Conservation (phyloP, 1,139 yeast species). For the Magnusiomyces suaveolens region DNA sequence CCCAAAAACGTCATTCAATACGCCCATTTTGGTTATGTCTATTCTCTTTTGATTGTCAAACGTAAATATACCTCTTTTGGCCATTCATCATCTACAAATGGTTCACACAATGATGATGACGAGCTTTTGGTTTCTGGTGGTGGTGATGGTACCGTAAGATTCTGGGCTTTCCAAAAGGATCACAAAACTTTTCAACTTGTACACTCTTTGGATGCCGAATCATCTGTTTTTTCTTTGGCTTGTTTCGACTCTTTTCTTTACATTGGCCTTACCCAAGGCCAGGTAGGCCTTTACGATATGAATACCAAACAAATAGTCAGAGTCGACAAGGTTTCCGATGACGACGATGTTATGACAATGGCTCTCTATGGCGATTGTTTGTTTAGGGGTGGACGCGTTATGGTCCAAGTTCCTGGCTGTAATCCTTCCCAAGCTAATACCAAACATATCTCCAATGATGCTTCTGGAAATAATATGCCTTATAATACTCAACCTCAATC, state of each 20-base stretch:
- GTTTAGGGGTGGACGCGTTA: conserved; percentile 37
- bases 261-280: conserved; percentile 68
- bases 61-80: conserved; percentile 10
- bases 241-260: conserved; percentile 57
- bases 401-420: background rate
- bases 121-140: conserved; percentile 59
- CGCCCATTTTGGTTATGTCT: conserved; percentile 88
- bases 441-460: background rate
- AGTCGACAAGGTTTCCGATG: conserved; percentile 32
- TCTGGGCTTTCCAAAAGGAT: conserved; percentile 47
- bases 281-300: conserved; percentile 73
- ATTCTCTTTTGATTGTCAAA: conserved; percentile 45
- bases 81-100: conserved; percentile 9
- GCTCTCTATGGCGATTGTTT: conserved; percentile 46
- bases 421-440: background rate
- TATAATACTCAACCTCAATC: conserved; percentile 27
- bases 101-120: conserved; percentile 22
- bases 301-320: conserved; percentile 64
- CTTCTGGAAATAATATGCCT: background rate
- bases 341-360: conserved; percentile 41
- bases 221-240: conserved; percentile 59
- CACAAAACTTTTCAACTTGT: conserved; percentile 24
- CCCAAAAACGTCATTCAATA: conserved; percentile 56
- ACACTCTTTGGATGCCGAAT: conserved; percentile 52
- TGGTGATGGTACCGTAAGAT: conserved; percentile 77